Percentiles rank a stretch among this genome's conserved stretches.
Conservation (phyloP, 108 stramenopile species). For the Pseudonitzschia multiseries region DNA sequence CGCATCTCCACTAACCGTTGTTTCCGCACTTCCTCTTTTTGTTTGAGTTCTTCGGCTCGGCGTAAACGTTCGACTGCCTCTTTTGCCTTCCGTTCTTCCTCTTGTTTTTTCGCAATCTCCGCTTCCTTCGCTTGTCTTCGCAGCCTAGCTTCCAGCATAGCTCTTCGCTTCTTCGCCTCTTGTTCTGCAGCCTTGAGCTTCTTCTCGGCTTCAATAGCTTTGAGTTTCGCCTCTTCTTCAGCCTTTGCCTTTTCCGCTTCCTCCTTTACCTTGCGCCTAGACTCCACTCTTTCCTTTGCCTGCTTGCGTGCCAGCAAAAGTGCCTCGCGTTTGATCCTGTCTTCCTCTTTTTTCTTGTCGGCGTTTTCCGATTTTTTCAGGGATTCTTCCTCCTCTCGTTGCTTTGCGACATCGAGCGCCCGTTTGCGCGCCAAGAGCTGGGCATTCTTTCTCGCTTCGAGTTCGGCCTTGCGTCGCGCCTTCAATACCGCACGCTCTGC, state of each 20-base stretch:
- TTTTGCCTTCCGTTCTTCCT: background rate
- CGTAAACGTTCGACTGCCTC: slow-evolving; percentile 5
- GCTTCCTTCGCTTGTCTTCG: slow-evolving; percentile 5
- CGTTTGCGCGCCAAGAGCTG: slow-evolving; percentile 7
- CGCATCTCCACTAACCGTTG: background rate
- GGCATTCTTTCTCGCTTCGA: slow-evolving; percentile 5
- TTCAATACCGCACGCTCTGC: background rate
- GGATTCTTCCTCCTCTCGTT: background rate
- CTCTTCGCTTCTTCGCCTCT: slow-evolving; percentile 3
- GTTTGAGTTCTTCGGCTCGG: background rate
- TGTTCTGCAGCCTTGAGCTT: background rate
- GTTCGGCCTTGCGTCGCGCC: slow-evolving; percentile 1
- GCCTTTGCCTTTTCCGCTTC: background rate
- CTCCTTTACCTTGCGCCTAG: slow-evolving; percentile 1
- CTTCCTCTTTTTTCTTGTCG: background rate
- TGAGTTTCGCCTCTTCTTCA: background rate
- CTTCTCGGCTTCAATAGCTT: slow-evolving; percentile 1
- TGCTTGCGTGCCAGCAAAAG: background rate
- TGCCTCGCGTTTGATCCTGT: background rate
- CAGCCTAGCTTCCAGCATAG: background rate
- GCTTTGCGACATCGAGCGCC: slow-evolving; percentile 5
- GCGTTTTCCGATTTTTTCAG: background rate
- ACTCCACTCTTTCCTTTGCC: background rate
- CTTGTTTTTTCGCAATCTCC: slow-evolving; percentile 6
- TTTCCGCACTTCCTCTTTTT: slow-evolving; percentile 2